Evolutionary conservation across 2,329 filamentous ascomycete genomes (phyloP), one percentile per base, ranked within the genome.

Genomic region (Colletotrichum abscissum): DNA sequence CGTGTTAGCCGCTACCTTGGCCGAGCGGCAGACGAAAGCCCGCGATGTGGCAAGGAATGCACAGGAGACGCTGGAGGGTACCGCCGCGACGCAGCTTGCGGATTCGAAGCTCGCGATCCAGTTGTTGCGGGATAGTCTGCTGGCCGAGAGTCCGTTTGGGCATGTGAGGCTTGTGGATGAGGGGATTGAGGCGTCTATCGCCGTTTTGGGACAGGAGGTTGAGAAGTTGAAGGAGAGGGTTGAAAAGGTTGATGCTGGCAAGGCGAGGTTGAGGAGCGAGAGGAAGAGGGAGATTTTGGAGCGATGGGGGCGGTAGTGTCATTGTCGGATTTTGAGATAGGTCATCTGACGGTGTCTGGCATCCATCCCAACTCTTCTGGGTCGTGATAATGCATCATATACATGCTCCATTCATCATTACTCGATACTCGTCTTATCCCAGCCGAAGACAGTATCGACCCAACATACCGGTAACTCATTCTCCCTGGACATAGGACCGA

Each of bases 141-240:
- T 90, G 1, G 87, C 87, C 0, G 89, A 91, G 76, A 89, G 85
- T 35, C 80, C 84, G 5, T 89, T 84, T 76, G 82, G 82, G 0
- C 69, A 75, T 26, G 84, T 89, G 5, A 82, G 82, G 55, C 83
- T 91, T 6, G 80, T 86, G 6, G 89, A 91, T 75, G 84, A 86
- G 0, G 88, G 89, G 33, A 86, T 90, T 49, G 86, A 89, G 68
- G 82, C 79, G 2, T 87, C 86, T 1, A 86, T 91, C n/a, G 78
- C 79, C 0, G 82, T 88, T 12, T 76, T 89, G 66, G 78, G 79
- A 1, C 82, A 85, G 63, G 88, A 89, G 78, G 81, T 88, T 58
- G 81, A 81, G 2, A 82, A 82, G 68, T 79, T 86, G 0, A 80
- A 78, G 58, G 80, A 80, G 33, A 83, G 82, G 63, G 75, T 90